These are phyloP conservation scores for Chlamydomonas urium DNA, from an alignment of 139 green algal genomes.

Conservation along the genomic window DNA sequence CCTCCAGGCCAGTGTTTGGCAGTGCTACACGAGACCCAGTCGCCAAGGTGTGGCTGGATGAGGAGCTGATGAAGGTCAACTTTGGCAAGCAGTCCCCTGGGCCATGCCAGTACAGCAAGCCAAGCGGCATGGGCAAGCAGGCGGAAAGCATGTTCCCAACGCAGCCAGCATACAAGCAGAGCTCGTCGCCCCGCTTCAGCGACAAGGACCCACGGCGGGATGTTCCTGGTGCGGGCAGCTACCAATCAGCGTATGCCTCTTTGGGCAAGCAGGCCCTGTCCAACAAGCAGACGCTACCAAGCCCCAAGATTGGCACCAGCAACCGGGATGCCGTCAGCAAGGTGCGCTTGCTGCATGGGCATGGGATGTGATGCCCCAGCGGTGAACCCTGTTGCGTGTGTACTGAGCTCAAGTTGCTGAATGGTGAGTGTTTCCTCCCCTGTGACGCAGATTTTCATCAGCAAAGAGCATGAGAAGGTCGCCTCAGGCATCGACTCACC, in stretches of 20 bases:
- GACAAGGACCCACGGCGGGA: conserved; percentile 22
- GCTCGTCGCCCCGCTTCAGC: conserved; percentile 37
- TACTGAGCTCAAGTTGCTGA: not conserved
- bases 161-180: conserved; percentile 25
- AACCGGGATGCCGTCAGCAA: conserved; percentile 51
- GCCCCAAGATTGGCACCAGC: conserved; percentile 48
- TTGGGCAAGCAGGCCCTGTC: conserved; percentile 48
- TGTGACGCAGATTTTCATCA: conserved; percentile 54
- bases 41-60: conserved; percentile 54
- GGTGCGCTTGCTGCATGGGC: conserved; percentile 9
- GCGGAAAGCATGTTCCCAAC: conserved; percentile 31
- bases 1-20: conserved; percentile 46
- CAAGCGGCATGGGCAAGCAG: conserved; percentile 40
- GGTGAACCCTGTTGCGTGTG: not conserved
- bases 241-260: conserved; percentile 32
- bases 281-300: conserved; percentile 53
- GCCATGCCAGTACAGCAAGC: conserved; percentile 44
- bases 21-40: conserved; percentile 42
- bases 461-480: conserved; percentile 63
- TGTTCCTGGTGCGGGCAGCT: conserved; percentile 49
- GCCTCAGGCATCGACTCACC: conserved; percentile 42
- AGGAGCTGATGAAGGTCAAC: conserved; percentile 58
- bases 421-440: not conserved
- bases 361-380: not conserved
- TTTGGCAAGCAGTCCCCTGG: conserved; percentile 31